Evolutionary conservation across 768 basidiomycete genomes (phyloP), one percentile per base, ranked within the genome.

Genomic region (Aureoboletus auriporus): DNA sequence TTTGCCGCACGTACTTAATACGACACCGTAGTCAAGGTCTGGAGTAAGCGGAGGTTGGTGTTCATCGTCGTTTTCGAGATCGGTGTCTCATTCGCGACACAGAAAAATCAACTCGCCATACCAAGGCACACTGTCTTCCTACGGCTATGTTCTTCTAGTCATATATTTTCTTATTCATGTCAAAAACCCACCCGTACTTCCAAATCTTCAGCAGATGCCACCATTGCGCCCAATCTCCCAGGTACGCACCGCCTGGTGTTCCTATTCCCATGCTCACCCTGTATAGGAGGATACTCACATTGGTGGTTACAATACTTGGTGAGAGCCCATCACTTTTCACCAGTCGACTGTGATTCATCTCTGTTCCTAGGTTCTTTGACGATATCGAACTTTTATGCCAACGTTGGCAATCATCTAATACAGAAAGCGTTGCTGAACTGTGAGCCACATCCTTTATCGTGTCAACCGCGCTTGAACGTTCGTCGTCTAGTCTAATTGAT

Each of bases 71-170:
- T 23, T 23, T 41, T n/a, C 26, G 6, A 3, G 26, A 9, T n/a
- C 27, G 8, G 40, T 16, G 23, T 44, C 46, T 46, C 28, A 51
- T 27, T 31, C n/a, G 55, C 37, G 28, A 29, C 39, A 2, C 59
- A 91, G 89, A 70, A 94, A 96, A 83, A 96, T 99, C 69, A 99
- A 99, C 70, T 96, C 93, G 43, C 93, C 95, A 10, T 99, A 98
- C 70, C 84, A 91, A 61, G 95, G 95, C 53, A 98, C 95, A 1
- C 75, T 99, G 45, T 94, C 91, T 47, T 95, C 93, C 46, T 97
- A 99, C 65, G 95, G 95, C 55, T 97, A 95, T 71, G 94, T 95
- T 56, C 79, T 99, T 44, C 86, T 99, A 69, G 95, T 97, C 67
- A 91, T 99, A 60, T 96, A 94, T 73, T 99, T 93, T 71, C 81